Base-by-base conservation (phyloP, 768 basidiomycete species). In the Leccinum variicolor region DNA sequence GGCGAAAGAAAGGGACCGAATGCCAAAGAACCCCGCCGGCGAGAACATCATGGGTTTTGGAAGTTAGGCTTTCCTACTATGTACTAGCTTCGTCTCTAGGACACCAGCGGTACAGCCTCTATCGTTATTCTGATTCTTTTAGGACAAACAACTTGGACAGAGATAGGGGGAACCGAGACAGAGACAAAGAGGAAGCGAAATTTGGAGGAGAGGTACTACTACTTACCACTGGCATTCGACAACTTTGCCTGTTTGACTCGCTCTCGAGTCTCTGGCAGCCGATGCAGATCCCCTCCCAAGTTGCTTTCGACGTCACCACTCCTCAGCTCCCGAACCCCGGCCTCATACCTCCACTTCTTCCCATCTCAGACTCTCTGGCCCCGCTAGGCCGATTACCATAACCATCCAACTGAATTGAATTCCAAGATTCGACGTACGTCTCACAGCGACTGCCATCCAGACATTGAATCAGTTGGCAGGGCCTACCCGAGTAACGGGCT, bases 71-170 rank as follows among this genome's bases (percentile, higher is more conserved):
- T 51, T 49, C 54, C 54, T 49, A 46, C 36, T 19, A 19, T 43
- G 41, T 7, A 28, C 47, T 45, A 31, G n/a, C 19, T 25, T 31
- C 11, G 60, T 62, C 50, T 57, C 64, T 50, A 62, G 11, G 64
- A 59, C 31, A 53, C 50, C 4, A 53, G n/a, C 15, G 26, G 36
- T 55, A 62, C 63, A 62, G 64, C 64, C 55, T 50, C 57, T 17
- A 21, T n/a, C 41, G 41, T 19, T 43, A 10, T n/a, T 39, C 36
- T 39, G 36, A 39, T 39, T n/a, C 36, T 17, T 41, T 43, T n/a
- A 43, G 41, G 19, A 43, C 19, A 43, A 3, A 43, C 2, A 10
- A 41, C 36, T 39, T 41, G 39, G 7, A 19, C 5, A 41, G 9
- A 8, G 39, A 19, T 14, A 39, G 39, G n/a, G n/a, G 41, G 6